These are phyloP conservation scores for Backusella psychrophila DNA, from an alignment of 192 early-diverging fungal genomes.

Conservation along the genomic window DNA sequence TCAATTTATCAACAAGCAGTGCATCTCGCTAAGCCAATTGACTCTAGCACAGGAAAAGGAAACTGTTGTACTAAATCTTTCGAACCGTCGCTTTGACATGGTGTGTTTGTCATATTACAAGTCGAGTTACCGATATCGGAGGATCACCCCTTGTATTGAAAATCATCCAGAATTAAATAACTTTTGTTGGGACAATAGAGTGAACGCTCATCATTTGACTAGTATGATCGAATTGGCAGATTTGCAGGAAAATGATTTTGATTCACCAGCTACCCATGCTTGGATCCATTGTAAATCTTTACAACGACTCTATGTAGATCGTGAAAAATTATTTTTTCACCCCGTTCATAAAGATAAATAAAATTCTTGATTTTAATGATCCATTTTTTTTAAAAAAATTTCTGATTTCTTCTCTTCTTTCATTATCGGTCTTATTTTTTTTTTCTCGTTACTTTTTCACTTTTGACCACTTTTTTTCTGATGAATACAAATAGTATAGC, in stretches of 20 bases:
- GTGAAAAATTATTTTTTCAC: not conserved
- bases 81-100: not conserved
- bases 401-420: too few relatives aligned
- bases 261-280: not conserved
- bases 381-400: too few relatives aligned
- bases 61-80: not conserved
- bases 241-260: not conserved
- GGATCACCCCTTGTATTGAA: not conserved
- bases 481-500: too few relatives aligned
- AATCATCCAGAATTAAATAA: not conserved
- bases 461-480: too few relatives aligned
- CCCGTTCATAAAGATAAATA: not conserved
- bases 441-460: too few relatives aligned
- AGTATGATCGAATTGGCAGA: not conserved
- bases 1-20: not conserved
- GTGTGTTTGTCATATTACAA: not conserved
- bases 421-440: too few relatives aligned
- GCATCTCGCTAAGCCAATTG: not conserved
- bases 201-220: not conserved
- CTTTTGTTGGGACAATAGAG: not conserved
- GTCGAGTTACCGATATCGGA: not conserved
- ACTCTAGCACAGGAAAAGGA: not conserved
- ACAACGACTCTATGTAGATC: not conserved
- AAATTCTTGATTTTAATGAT: too few relatives aligned
- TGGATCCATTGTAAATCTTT: not conserved